phyloP scores from a whole-genome alignment of 2,329 filamentous ascomycete genomes.

The Botrytis byssoidea region DNA sequence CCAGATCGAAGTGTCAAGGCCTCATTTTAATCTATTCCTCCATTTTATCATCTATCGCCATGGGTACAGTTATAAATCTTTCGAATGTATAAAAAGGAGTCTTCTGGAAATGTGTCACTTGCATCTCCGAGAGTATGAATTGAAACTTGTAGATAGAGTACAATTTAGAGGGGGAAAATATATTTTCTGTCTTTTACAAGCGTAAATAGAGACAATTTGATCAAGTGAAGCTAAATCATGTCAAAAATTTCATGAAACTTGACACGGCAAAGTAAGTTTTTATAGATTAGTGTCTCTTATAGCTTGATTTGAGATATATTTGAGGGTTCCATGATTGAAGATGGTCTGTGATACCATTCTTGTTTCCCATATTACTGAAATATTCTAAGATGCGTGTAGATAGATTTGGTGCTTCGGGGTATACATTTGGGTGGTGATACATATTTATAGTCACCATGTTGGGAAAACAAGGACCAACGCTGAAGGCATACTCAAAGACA shows the following conservation, averaged over 20 bases:
- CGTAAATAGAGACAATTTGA: no score
- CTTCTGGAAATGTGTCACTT: no score
- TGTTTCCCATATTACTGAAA: accelerated
- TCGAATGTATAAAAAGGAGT: no score
- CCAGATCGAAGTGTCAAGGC: no score
- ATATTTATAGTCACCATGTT: background rate
- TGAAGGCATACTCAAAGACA: background rate
- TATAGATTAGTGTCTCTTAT: background rate
- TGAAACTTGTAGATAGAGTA: no score
- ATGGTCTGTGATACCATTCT: background rate
- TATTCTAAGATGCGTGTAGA: accelerated
- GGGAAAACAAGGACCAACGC: background rate
- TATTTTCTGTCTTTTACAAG: no score
- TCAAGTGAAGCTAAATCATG: no score
- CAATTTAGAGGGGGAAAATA: no score
- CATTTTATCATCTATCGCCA: no score
- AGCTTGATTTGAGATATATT: background rate
- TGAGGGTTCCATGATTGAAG: background rate
- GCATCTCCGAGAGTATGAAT: no score
- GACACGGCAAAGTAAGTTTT: accelerated
- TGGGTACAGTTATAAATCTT: no score
- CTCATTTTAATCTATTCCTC: no score
- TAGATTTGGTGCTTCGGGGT: background rate
- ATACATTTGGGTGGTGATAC: background rate
- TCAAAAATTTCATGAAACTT: background rate